Base-by-base conservation (phyloP, 352 stramenopile species). In the Phytopythium delawarense region DNA sequence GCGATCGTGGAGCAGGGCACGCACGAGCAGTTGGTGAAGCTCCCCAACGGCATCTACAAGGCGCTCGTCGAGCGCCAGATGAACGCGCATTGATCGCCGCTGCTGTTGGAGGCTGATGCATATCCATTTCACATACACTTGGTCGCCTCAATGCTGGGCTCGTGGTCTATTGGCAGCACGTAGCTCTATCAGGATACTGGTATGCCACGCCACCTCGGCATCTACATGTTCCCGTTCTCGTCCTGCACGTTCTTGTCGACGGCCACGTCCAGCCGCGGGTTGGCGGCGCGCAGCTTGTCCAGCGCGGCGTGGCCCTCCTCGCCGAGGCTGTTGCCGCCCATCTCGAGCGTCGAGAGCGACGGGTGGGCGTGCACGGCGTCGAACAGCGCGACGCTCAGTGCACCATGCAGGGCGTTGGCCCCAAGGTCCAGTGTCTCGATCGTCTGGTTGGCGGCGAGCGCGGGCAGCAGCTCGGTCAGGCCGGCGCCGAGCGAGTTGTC, bases 1-100 rank as follows among this genome's bases (percentile, higher is more conserved):
- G 62, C 71, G 34, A 78, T 98, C 35, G 81, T 92, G 16, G 92
- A 98, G 63, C 67, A 94, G 60, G 85, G 86, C 46, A 89, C 81
- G 20, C 92, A 99, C 63, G 87, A 97, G 30, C 55, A 87, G 52
- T 64, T 91, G 8, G 82, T 91, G 58, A 59, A 65, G 30, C 56
- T 80, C 34, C 61, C 61, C 4, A 71, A 81, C 30, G 78, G 80
- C 35, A 67, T 86, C 20, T 90, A 90, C 66, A 74, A 72, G 59
- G 58, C 53, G n/a, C 65, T 79, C 21, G 71, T 79, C 23, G 69
- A 53, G 11, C 68, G 71, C 0, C 71, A 79, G 48, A 54, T 54
- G 48, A 54, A 30, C 0, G 12, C 48, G 4, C n/a, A 28, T 34
- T 52, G 20, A 4, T 48, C 25, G 25, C 2, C 25, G 25, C 25